A percentile compares a stretch with the other conserved stretches of the same genome.
These are phyloP conservation scores for Rhypophila decipiens DNA, from an alignment of 495 filamentous ascomycete species.

Conservation along the genomic window DNA sequence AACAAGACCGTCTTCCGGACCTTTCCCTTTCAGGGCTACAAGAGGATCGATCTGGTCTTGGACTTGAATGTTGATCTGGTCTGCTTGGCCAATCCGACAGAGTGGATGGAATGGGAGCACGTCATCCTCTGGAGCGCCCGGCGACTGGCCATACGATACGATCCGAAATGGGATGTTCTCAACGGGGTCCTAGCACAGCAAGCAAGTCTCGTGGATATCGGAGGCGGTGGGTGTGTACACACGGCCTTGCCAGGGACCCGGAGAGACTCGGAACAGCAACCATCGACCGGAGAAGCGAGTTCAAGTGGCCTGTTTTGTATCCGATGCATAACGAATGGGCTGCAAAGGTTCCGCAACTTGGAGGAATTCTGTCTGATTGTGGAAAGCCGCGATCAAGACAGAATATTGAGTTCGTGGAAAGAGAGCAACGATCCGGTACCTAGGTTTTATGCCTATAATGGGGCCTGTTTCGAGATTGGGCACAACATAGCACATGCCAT, in stretches of 20 bases:
- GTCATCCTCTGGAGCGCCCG: slow-evolving; percentile 11
- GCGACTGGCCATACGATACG: slow-evolving; percentile 15
- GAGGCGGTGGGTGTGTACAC: background rate
- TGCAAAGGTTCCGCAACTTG: slow-evolving; percentile 13
- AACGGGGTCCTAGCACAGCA: slow-evolving; percentile 1
- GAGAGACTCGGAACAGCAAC: too few relatives aligned
- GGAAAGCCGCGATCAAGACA: too few relatives aligned
- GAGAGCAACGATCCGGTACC: too few relatives aligned
- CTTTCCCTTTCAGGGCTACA: background rate
- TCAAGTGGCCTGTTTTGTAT: slow-evolving; percentile 10
- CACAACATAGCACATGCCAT: too few relatives aligned
- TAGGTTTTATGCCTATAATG: too few relatives aligned
- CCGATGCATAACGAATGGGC: slow-evolving; percentile 8
- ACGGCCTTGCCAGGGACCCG: background rate
- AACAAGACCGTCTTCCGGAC: slow-evolving; percentile 11
- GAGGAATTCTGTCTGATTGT: slow-evolving; percentile 15
- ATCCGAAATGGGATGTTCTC: slow-evolving; percentile 7
- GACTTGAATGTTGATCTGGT: slow-evolving; percentile 15
- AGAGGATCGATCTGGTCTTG: slow-evolving; percentile 6
- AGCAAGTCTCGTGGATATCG: background rate
- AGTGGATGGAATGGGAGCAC: slow-evolving; percentile 12
- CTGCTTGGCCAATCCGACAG: slow-evolving; percentile 8
- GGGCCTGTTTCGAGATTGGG: too few relatives aligned
- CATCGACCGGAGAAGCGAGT: background rate
- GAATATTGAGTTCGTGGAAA: too few relatives aligned